A percentile compares a stretch with the other conserved stretches of the same genome.
Evolutionary conservation across 805 yeast genomes (phyloP).

Genomic region (Teunomyces barrocoloradensis): DNA sequence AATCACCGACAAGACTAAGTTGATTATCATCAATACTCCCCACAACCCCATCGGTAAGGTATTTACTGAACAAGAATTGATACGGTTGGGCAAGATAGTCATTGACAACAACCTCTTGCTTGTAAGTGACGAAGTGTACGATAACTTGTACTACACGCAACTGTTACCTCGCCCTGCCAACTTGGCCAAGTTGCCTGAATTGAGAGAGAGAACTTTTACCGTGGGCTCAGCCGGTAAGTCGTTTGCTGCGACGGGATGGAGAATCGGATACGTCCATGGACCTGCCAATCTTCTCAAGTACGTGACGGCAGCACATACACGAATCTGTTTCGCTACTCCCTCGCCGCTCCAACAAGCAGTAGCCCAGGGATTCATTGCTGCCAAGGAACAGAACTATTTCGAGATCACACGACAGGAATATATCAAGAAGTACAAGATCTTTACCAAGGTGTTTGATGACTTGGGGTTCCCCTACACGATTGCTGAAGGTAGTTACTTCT

Average conservation of each 20-base stretch:
- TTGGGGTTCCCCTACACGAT: constrained; percentile 83
- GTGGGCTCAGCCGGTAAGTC: constrained; percentile 98
- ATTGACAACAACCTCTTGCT: constrained; percentile 80
- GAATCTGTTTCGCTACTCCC: constrained; percentile 90
- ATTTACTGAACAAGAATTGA: constrained; percentile 72
- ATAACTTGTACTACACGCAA: constrained; percentile 71
- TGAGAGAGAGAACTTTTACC: constrained; percentile 74
- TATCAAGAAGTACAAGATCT: constrained; percentile 65
- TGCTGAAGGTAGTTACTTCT: constrained; percentile 93
- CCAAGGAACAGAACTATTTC: constrained; percentile 65
- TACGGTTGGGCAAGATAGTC: constrained; percentile 74
- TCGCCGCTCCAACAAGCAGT: constrained; percentile 92
- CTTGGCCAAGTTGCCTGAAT: constrained; percentile 62
- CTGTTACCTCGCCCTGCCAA: constrained; percentile 82
- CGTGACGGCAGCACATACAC: constrained; percentile 85
- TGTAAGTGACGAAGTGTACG: constrained; percentile 94
- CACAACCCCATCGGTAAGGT: constrained; percentile 96
- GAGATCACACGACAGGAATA: constrained; percentile 67
- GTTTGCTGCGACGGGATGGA: constrained; percentile 99
- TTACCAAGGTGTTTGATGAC: constrained; percentile 79
- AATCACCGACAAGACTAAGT: constrained; percentile 72
- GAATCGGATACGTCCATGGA: constrained; percentile 95
- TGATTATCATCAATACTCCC: constrained; percentile 88
- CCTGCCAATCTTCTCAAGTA: constrained; percentile 76
- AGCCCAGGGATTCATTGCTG: constrained; percentile 68